Base-by-base conservation (phyloP, 164 flowering plant genomes). In the Pachysandra terminalis region DNA sequence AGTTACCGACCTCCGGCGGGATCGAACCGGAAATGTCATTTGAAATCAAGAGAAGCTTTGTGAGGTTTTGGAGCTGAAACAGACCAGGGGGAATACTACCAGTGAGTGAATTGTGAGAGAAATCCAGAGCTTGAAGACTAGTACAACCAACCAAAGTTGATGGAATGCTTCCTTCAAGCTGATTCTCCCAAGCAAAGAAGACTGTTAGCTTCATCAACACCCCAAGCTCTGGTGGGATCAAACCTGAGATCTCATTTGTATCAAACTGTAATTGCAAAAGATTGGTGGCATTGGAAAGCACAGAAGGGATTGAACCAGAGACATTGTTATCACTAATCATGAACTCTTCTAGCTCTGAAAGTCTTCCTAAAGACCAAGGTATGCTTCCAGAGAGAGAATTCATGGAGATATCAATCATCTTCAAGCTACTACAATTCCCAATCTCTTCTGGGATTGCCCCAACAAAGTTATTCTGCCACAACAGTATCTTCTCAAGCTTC, bases 391-490 rank as follows among this genome's bases (percentile, higher is more conserved):
- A 86, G 2, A 94, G 63, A 25, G 74, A 88, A 75, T 91, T 93
- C 69, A 89, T 61, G 0, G 98, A 93, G 24, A 93, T 63, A 76
- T 93, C 98, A 63, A 91, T 73, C 65, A 74, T 83, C 45, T 25
- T 78, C 71, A 91, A 75, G 48, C 72, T 82, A 23, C 64, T 77
- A 65, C 97, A 91, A 27, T 83, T 84, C n/a, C 97, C 98, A 66
- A 94, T 80, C 75, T 88, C 96, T 37, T 81, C 82, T 22, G 98
- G 97, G 53, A 94, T 85, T 0, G 66, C 55, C 8, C 98, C 98
- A 22, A 68, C 81, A 19, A 93, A 80, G 70, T 68, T 75, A 61
- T 93, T 93, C 70, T 91, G 89, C 98, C 98, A 93, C 9, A 93
- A 54, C 23, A 89, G 64, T 74, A 93, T 59, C 58, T 80, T 81